Evolutionary conservation across 2,329 filamentous ascomycete genomes (phyloP).

Genomic region (Hypoxylon sp.): DNA sequence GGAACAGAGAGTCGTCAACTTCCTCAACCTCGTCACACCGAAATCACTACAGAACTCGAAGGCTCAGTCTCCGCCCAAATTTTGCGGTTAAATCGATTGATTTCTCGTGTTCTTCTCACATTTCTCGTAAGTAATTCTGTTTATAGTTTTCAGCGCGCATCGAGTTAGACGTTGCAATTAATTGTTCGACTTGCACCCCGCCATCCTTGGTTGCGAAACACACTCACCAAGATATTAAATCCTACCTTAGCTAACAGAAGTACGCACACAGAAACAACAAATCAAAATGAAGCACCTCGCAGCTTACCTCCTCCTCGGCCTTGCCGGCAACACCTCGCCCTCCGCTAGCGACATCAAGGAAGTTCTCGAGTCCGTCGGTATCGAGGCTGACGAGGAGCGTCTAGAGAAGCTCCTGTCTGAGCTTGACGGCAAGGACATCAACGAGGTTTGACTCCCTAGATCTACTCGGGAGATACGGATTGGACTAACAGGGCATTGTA

Average conservation of each 20-base stretch:
- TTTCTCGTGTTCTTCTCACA: conserved; percentile 79
- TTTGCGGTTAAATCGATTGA: conserved; percentile 99
- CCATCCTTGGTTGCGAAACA: conserved; percentile 18
- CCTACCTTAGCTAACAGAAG: conserved; percentile 36
- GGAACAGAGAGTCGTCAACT: conserved; percentile 41
- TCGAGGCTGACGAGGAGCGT: conserved; percentile 91
- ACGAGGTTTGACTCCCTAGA: conserved; percentile 74
- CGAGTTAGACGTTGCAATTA: conserved; percentile 10
- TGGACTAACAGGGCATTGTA: conserved; percentile 55
- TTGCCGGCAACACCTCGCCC: conserved; percentile 91
- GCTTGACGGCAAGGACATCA: conserved; percentile 92
- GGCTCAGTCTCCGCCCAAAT: conserved; percentile 98
- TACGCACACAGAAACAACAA: conserved; percentile 43
- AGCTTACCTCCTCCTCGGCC: conserved; percentile 96
- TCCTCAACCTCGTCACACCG: conserved; percentile 50
- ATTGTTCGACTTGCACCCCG: conserved; percentile 2
- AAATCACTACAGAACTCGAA: conserved; percentile 79
- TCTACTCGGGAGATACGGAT: not conserved
- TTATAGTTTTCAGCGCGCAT: conserved; percentile 12
- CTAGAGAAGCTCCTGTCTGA: conserved; percentile 88
- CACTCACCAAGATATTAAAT: conserved; percentile 3
- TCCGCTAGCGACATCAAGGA: conserved; percentile 86
- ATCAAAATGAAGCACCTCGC: conserved; percentile 99
- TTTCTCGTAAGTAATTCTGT: conserved; percentile 52
- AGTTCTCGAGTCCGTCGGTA: conserved; percentile 93